Percentiles rank a stretch among this genome's conserved stretches.
Conservation (phyloP, 306 rosid species). For the Canavalia ensiformis region DNA sequence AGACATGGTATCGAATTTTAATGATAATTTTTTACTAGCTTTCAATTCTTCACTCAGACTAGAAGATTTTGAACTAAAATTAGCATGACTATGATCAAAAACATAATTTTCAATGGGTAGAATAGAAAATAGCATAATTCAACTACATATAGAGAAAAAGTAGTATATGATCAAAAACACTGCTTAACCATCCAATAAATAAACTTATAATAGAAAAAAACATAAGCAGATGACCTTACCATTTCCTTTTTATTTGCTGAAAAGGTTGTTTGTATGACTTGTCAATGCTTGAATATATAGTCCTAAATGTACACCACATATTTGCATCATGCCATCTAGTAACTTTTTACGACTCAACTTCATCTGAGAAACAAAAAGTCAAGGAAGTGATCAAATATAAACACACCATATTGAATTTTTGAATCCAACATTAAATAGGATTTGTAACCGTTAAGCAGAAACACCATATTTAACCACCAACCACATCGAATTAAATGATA, state of each 20-base stretch:
- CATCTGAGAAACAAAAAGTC: constrained; percentile 58
- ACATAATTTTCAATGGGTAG: too few species aligned
- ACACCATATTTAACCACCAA: constrained; percentile 16
- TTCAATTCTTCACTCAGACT: constrained; percentile 51
- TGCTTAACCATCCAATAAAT: constrained; percentile 12
- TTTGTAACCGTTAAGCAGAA: neutral
- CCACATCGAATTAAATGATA: constrained; percentile 25
- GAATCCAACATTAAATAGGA: neutral
- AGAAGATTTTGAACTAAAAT: constrained; percentile 59
- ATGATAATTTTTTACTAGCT: constrained; percentile 47
- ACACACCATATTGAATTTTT: neutral
- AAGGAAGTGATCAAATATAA: constrained; percentile 19
- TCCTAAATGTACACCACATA: constrained; percentile 95
- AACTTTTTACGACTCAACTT: constrained; percentile 88
- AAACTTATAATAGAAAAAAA: constrained; percentile 22
- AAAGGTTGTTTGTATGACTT: constrained; percentile 92
- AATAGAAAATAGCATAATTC: too few species aligned
- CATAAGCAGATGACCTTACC: constrained; percentile 62
- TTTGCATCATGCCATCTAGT: constrained; percentile 93
- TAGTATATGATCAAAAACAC: neutral
- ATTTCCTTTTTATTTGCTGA: constrained; percentile 86
- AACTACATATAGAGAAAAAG: neutral
- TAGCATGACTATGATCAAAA: constrained; percentile 53
- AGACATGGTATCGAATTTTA: constrained; percentile 66
- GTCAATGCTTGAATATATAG: constrained; percentile 95